phyloP scores from a whole-genome alignment of 495 filamentous ascomycete genomes.

The Xylaria cubensis region DNA sequence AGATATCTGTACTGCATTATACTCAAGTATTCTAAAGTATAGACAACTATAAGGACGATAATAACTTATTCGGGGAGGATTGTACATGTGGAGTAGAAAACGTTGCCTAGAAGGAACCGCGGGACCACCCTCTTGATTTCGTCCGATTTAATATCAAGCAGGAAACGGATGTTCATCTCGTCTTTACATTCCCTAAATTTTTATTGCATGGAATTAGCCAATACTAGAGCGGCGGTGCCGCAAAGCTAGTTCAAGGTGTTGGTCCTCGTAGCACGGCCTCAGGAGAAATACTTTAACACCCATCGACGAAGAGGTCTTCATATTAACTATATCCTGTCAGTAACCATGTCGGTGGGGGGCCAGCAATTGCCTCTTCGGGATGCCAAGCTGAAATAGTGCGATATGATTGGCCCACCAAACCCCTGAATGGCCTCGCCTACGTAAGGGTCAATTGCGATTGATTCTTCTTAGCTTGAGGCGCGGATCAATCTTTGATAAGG shows the following conservation, averaged over 20 bases:
- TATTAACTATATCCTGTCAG: slow-evolving; percentile 34
- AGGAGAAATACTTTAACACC: slow-evolving; percentile 48
- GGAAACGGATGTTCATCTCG: background rate
- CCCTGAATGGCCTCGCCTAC: slow-evolving; percentile 7
- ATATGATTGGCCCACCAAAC: slow-evolving; percentile 30
- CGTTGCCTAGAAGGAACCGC: background rate
- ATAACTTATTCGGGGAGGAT: no score
- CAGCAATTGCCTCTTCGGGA: slow-evolving; percentile 25
- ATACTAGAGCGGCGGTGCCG: slow-evolving; percentile 25
- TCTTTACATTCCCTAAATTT: background rate
- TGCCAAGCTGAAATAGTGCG: slow-evolving; percentile 12
- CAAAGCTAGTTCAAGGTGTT: slow-evolving; percentile 39
- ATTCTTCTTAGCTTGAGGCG: slow-evolving; percentile 39
- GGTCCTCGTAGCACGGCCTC: slow-evolving; percentile 44
- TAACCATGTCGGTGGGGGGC: slow-evolving; percentile 28
- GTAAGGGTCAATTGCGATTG: background rate
- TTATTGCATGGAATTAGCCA: background rate
- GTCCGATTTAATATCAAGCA: slow-evolving; percentile 1
- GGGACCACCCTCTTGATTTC: background rate
- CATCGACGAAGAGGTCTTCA: slow-evolving; percentile 48
- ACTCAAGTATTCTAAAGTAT: background rate
- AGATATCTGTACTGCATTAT: background rate
- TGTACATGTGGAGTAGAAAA: background rate
- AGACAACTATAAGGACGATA: no score
- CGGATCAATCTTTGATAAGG: slow-evolving; percentile 37